Evolutionary conservation across 495 filamentous ascomycete species (phyloP), one percentile per base, ranked within the genome.

Genomic region (Halenospora varia): DNA sequence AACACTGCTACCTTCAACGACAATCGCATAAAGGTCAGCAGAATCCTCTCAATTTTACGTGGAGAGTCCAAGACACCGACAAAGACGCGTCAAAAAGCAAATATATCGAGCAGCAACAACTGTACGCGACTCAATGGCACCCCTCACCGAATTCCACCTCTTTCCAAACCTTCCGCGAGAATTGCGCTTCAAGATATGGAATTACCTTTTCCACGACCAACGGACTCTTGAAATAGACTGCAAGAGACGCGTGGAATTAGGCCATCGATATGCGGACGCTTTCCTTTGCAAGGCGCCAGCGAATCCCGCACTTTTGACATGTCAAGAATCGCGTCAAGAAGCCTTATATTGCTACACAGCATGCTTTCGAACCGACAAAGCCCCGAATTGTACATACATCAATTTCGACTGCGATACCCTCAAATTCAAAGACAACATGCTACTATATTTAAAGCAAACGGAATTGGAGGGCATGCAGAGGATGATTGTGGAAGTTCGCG

Each of bases 151-250:
- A 23, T 54, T 54, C 51, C 49, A 40, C 22, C 56, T 60, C 46
- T 67, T 67, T 24, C 15, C 52, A 25, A 15, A 4, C 19, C 64
- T 67, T 17, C 62, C 64, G 6, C 18, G 6, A 11, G 64, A 67
- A 39, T 56, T 65, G 9, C 62, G 59, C 10, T 55, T 62, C 48
- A 56, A 65, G 35, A 55, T 67, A 29, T 62, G 59, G 61, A 0
- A 48, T 15, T 45, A 24, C 10, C 47, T 48, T 8, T 39, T 53
- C 46, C n/a, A 26, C 17, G 29, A 22, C 22, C 56, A 56, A 2
- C 51, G 56, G 6, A 51, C 19, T 19, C 42, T 63, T 18, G 25
- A 6, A 6, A 47, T 56, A 19, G 10, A 23, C n/a, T 53, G 56
- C 51, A 29, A 59, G 18, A 52, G 26, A 19, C 25, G 44, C 19